Conservation (phyloP, 305 asterid species). For the Fraxinus platypoda region DNA sequence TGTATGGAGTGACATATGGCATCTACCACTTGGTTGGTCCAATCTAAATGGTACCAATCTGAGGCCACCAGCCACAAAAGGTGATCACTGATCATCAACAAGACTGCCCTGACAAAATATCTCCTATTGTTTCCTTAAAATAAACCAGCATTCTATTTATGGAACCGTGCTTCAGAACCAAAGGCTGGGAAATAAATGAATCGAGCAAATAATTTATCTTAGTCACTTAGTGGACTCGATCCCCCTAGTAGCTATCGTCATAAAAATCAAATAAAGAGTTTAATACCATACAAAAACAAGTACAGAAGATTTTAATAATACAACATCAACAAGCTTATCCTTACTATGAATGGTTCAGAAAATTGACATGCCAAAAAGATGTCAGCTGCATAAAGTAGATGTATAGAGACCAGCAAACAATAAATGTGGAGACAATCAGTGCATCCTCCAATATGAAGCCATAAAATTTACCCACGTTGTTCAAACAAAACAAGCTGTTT, state of each 20-base stretch:
- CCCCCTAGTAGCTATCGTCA: not conserved
- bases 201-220: not conserved
- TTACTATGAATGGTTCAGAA: not conserved
- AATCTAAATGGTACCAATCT: not conserved
- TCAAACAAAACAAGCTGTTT: not conserved
- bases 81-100: not conserved
- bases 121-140: not conserved
- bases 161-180: not conserved
- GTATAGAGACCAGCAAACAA: not conserved
- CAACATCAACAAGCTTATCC: not conserved
- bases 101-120: not conserved
- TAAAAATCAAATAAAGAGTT: not conserved
- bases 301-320: not conserved
- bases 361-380: not conserved
- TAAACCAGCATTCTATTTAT: not conserved
- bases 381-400: not conserved
- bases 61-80: not conserved
- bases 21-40: not conserved
- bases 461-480: not conserved
- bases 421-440: not conserved
- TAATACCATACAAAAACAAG: not conserved
- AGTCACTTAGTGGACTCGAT: not conserved
- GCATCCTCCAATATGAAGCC: not conserved
- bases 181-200: not conserved
- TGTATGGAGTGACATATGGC: not conserved